A percentile compares a stretch with the other conserved stretches of the same genome.
Conservation (phyloP, 495 filamentous ascomycete genomes). For the Daldinia bambusicola region DNA sequence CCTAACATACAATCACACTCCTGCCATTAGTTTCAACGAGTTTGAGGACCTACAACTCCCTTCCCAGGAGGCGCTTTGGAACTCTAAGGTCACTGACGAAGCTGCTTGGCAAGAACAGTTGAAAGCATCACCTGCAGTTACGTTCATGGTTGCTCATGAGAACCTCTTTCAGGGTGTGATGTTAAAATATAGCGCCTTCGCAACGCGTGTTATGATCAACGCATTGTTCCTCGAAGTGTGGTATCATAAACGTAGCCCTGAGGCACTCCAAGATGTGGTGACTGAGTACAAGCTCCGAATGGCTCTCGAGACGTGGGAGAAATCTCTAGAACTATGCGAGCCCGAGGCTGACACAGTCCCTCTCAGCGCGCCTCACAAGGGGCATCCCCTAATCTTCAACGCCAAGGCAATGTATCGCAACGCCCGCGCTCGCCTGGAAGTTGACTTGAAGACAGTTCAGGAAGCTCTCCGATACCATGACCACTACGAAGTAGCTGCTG, state of each 20-base stretch:
- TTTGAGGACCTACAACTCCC: constrained; percentile 93
- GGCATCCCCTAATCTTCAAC: constrained; percentile 98
- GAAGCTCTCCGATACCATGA: constrained; percentile 97
- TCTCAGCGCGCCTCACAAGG: constrained; percentile 93
- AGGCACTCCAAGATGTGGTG: constrained; percentile 94
- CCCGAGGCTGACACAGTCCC: constrained; percentile 90
- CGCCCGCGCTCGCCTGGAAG: constrained; percentile 89
- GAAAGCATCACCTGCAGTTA: constrained; percentile 73
- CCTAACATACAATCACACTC: constrained; percentile 96
- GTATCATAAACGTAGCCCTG: constrained; percentile 97
- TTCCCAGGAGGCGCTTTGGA: constrained; percentile 95
- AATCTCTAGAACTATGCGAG: constrained; percentile 92
- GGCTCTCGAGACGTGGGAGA: constrained; percentile 97
- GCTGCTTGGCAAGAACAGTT: constrained; percentile 83
- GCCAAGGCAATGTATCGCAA: constrained; percentile 98
- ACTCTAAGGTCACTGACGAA: constrained; percentile 81
- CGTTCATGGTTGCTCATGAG: constrained; percentile 93
- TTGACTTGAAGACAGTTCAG: constrained; percentile 94
- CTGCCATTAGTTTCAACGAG: constrained; percentile 95
- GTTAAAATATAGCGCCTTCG: constrained; percentile 95
- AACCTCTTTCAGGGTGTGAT: constrained; percentile 93
- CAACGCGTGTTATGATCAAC: constrained; percentile 98
- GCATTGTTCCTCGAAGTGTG: constrained; percentile 98
- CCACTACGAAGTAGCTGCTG: constrained; percentile 93
- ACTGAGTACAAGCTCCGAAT: constrained; percentile 98